Base-by-base conservation (phyloP, 2,329 filamentous ascomycete genomes). In the Pseudohalonectria lignicola region DNA sequence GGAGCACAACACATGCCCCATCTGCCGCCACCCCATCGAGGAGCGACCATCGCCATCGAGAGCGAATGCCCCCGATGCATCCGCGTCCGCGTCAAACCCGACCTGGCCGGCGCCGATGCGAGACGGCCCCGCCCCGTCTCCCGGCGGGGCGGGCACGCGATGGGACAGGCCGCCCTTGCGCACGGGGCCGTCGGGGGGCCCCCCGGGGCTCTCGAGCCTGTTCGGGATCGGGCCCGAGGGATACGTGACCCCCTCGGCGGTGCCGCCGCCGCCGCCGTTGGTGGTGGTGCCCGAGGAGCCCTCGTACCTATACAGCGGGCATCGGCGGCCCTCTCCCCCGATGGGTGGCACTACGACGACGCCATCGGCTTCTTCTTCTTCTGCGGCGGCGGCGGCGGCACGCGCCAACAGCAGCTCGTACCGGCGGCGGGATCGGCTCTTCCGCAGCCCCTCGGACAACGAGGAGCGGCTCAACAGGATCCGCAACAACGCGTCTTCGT, bases 1-100 rank as follows among this genome's bases (percentile, higher is more conserved):
- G 49, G 84, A 94, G 58, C 88, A 95, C 58, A 87, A 95, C 50
- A 94, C 88, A 0, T 96, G 90, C 50, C 90, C 90, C 1, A 81
- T 87, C 38, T 90, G 84, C 53, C 73, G 84, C 29, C 72, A 72
- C 13, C 55, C 73, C 3, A 70, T 77, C 29, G 70, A 74, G 46
- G 60, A 56, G 49, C 43, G 49, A 23, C 34, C 25, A 5, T 28
- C 33, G 18, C n/a, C 33, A 37, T 29, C 32, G 35, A n/a, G 13
- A 18, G 25, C 25, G 18, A 12, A 9, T 33, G 20, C 20, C n/a
- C 18, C 29, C 23, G n/a, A 13, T 12, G 13, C 32, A 29, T 26
- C 31, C 17, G 18, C 31, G 5, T 34, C 31, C 6, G 31, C 31
- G 19, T 34, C 31, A 18, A 31, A 11, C 15, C 15, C 30, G 16